phyloP scores from a whole-genome alignment of 2,329 filamentous ascomycete genomes.

The Cadophora gregata region DNA sequence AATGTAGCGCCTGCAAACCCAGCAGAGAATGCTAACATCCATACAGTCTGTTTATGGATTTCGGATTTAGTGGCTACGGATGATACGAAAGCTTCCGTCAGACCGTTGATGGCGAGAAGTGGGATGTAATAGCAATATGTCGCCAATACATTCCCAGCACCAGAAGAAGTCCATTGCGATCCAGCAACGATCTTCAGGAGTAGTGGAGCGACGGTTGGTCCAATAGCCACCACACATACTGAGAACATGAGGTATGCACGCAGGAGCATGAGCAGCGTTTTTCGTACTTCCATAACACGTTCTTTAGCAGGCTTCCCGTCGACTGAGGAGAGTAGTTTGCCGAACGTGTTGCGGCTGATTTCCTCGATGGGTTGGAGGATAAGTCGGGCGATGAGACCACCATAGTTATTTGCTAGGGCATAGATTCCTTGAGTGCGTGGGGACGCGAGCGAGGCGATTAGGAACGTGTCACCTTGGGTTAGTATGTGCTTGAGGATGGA shows the following conservation, averaged over 20 bases:
- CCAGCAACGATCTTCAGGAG: constrained; percentile 80
- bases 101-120: constrained; percentile 87
- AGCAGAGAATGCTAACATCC: constrained; percentile 83
- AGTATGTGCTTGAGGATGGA: constrained; percentile 90
- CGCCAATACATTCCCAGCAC: constrained; percentile 75
- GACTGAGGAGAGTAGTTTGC: constrained; percentile 68
- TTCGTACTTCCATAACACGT: constrained; percentile 50
- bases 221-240: constrained; percentile 69
- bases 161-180: constrained; percentile 73
- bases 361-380: constrained; percentile 97
- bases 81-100: constrained; percentile 91
- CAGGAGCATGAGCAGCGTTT: constrained; percentile 68
- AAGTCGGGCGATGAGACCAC: constrained; percentile 84
- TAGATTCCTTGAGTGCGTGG: constrained; percentile 88
- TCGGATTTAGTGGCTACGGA: constrained; percentile 79
- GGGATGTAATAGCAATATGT: constrained; percentile 94
- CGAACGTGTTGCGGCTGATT: constrained; percentile 88
- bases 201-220: constrained; percentile 75
- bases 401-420: constrained; percentile 92
- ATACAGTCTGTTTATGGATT: constrained; percentile 77
- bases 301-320: constrained; percentile 38
- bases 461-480: constrained; percentile 91
- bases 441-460: constrained; percentile 79
- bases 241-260: constrained; percentile 78
- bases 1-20: constrained; percentile 79